phyloP scores from a whole-genome alignment of 1,284 basidiomycete genomes.

The Moniliophthora roreri region DNA sequence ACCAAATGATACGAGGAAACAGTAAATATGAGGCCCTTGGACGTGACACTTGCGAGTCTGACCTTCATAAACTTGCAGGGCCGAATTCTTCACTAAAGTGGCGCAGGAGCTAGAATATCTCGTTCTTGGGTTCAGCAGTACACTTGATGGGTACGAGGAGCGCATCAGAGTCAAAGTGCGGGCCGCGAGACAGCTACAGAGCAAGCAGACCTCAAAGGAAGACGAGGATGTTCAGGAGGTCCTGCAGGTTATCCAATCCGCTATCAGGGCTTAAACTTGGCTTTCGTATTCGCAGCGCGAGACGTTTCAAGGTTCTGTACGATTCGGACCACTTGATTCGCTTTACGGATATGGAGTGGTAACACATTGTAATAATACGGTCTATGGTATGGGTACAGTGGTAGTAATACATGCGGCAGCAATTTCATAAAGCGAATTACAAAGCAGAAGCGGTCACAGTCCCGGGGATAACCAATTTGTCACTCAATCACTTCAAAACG shows the following conservation, averaged over 20 bases:
- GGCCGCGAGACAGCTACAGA: not conserved
- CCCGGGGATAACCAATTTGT: not conserved
- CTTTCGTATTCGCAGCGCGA: too few species aligned
- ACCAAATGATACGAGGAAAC: not conserved
- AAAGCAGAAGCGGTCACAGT: too few species aligned
- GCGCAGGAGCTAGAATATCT: conserved; percentile 11
- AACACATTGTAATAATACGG: too few species aligned
- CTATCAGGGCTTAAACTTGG: not conserved
- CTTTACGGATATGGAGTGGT: too few species aligned
- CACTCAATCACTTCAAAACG: not conserved
- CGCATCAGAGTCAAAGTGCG: not conserved
- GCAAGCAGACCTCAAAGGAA: not conserved
- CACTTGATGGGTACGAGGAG: conserved; percentile 6
- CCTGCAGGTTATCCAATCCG: not conserved
- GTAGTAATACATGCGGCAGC: too few species aligned
- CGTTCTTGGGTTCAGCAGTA: conserved; percentile 8
- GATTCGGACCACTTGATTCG: too few species aligned
- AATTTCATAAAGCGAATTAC: too few species aligned
- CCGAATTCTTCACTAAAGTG: not conserved
- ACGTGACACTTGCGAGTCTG: not conserved
- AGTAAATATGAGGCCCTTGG: not conserved
- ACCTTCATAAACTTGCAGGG: too few species aligned
- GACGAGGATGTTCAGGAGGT: conserved; percentile 10
- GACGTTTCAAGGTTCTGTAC: too few species aligned
- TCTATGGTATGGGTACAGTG: too few species aligned